phyloP scores from a whole-genome alignment of 306 rosid genomes.

The Malus orientalis region DNA sequence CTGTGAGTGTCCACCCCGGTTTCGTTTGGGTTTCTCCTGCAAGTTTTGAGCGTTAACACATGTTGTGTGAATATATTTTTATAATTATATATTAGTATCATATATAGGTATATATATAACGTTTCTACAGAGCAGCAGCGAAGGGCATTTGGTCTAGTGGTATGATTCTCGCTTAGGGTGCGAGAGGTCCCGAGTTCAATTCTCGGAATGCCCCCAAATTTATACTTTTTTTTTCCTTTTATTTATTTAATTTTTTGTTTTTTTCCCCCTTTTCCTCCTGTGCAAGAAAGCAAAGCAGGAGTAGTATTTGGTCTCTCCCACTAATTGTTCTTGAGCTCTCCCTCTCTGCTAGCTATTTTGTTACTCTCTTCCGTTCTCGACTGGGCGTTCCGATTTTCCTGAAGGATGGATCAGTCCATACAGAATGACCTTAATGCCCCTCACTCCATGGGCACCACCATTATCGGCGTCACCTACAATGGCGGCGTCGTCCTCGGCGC shows the following conservation, averaged over 20 bases:
- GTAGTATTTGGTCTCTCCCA: neutral
- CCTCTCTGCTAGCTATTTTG: neutral
- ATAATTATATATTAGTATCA: too few relatives aligned
- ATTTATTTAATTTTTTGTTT: neutral
- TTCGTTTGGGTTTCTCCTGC: too few relatives aligned
- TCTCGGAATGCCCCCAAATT: conserved; percentile 17
- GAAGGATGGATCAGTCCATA: neutral
- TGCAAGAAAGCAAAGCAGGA: neutral
- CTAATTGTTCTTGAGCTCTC: neutral
- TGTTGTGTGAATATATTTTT: too few relatives aligned
- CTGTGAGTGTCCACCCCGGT: rapidly evolving
- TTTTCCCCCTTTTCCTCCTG: neutral
- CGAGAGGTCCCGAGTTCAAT: conserved; percentile 37
- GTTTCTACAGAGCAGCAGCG: rapidly evolving
- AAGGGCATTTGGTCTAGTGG: conserved; percentile 33
- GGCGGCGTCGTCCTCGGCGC: conserved; percentile 96
- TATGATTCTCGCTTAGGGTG: conserved; percentile 34
- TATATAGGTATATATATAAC: too few relatives aligned
- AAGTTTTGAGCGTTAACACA: too few relatives aligned
- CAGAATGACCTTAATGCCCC: conserved; percentile 53
- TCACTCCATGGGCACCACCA: conserved; percentile 91
- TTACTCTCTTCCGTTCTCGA: neutral
- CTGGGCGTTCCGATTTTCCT: neutral
- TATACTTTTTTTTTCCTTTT: rapidly evolving
- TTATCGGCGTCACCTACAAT: conserved; percentile 84